Percentiles rank a stretch among this genome's conserved stretches.
Evolutionary conservation across 352 stramenopile genomes (phyloP).

Genomic region (Pythium dissimile): DNA sequence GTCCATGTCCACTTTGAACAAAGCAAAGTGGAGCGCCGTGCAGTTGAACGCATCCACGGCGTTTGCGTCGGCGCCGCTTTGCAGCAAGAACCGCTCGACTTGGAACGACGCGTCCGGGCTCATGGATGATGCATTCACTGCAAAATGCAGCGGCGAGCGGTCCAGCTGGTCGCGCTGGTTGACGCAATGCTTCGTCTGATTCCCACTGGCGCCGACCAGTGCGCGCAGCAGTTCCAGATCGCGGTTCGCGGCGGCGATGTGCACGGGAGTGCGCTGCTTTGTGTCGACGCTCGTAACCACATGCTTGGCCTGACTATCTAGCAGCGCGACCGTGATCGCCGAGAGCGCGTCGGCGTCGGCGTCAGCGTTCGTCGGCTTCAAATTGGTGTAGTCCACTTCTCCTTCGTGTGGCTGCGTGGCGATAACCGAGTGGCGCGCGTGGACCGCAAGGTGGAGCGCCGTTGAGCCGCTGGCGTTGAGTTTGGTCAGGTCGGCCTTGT

Average conservation of each 20-base stretch:
- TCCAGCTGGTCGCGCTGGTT: conserved; percentile 49
- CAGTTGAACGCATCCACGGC: conserved; percentile 58
- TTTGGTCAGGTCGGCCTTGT: conserved; percentile 44
- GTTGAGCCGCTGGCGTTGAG: conserved; percentile 33
- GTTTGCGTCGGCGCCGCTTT: conserved; percentile 48
- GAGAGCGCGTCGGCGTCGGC: conserved; percentile 18
- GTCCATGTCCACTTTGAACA: conserved; percentile 66
- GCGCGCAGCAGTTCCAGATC: conserved; percentile 55
- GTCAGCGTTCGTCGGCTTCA: conserved; percentile 16
- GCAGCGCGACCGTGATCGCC: conserved; percentile 52
- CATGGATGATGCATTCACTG: conserved; percentile 65
- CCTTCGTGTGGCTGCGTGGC: conserved; percentile 44
- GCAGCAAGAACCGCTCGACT: conserved; percentile 66
- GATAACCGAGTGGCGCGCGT: conserved; percentile 44
- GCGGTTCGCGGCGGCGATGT: conserved; percentile 56
- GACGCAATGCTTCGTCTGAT: conserved; percentile 37
- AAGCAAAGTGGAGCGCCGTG: conserved; percentile 55
- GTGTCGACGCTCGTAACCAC: conserved; percentile 43
- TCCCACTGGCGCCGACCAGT: conserved; percentile 33
- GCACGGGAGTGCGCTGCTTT: conserved; percentile 49
- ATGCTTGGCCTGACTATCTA: conserved; percentile 36
- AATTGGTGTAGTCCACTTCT: conserved; percentile 50
- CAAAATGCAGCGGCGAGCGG: conserved; percentile 68
- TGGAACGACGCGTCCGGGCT: conserved; percentile 73
- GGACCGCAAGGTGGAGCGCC: conserved; percentile 45